Percentiles rank a stretch among this genome's conserved stretches.
phyloP scores from a whole-genome alignment of 352 stramenopile genomes.

The Pythium rishiriense region DNA sequence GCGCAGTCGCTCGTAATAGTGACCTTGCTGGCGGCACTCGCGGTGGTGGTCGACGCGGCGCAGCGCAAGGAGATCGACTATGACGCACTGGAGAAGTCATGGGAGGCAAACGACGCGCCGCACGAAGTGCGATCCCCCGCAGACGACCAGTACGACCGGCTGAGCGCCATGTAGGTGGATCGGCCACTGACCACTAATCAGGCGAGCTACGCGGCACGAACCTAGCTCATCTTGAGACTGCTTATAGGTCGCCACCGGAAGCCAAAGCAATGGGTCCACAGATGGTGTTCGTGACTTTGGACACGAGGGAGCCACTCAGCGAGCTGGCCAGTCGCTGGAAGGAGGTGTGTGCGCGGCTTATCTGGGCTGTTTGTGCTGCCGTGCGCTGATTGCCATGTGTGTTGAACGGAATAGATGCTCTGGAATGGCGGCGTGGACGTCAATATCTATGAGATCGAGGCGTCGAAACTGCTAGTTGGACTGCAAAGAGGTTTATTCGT shows the following conservation, averaged over 20 bases:
- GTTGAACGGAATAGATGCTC: conserved; percentile 48
- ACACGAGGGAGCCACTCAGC: conserved; percentile 30
- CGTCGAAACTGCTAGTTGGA: conserved; percentile 55
- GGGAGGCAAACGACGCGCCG: conserved; percentile 50
- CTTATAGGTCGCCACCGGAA: conserved; percentile 35
- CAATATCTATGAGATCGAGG: conserved; percentile 69
- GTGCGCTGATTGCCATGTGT: not conserved
- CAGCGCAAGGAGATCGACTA: conserved; percentile 49
- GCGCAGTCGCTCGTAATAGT: not conserved
- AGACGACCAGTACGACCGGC: conserved; percentile 52
- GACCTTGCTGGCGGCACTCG: not conserved
- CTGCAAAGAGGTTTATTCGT: conserved; percentile 63
- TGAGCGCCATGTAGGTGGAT: conserved; percentile 39
- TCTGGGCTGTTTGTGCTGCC: not conserved
- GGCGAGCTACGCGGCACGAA: too few species aligned
- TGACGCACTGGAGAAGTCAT: conserved; percentile 63
- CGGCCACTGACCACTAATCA: too few species aligned
- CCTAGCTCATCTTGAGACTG: not conserved
- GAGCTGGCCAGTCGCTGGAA: conserved; percentile 71
- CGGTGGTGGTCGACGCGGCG: conserved; percentile 4
- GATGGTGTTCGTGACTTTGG: conserved; percentile 81
- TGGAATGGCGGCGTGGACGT: conserved; percentile 72
- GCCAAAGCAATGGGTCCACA: conserved; percentile 63
- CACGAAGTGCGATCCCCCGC: conserved; percentile 47
- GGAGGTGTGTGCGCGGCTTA: conserved; percentile 38